These are phyloP conservation scores for Xylariaceae sp. DNA, from an alignment of 2,329 filamentous ascomycete species.

Conservation along the genomic window DNA sequence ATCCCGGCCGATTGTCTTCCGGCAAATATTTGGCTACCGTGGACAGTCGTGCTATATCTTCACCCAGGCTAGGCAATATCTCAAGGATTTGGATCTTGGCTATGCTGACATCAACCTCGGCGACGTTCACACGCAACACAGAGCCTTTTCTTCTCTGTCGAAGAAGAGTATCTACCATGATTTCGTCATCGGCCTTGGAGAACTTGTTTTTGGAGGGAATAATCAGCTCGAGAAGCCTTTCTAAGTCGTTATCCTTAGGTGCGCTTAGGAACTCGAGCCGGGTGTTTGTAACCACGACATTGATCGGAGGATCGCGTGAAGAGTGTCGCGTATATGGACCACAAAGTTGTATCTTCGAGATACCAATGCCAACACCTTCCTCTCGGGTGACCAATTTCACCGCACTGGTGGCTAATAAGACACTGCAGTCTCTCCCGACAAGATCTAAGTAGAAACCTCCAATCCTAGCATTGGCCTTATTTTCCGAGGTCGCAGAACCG, in stretches of 20 bases:
- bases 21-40: slow-evolving; percentile 92
- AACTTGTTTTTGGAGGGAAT: slow-evolving; percentile 91
- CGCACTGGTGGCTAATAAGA: slow-evolving; percentile 72
- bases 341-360: slow-evolving; percentile 70
- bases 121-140: slow-evolving; percentile 68
- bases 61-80: slow-evolving; percentile 65
- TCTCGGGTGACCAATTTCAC: slow-evolving; percentile 76
- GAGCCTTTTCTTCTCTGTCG: slow-evolving; percentile 83
- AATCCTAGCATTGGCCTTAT: slow-evolving; percentile 73
- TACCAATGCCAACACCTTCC: slow-evolving; percentile 66
- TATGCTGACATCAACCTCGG: slow-evolving; percentile 59
- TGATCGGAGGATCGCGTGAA: slow-evolving; percentile 55
- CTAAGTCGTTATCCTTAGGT: slow-evolving; percentile 76
- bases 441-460: slow-evolving; percentile 73
- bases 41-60: slow-evolving; percentile 77
- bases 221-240: slow-evolving; percentile 77
- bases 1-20: slow-evolving; percentile 87
- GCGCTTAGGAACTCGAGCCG: slow-evolving; percentile 67
- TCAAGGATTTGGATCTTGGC: slow-evolving; percentile 61
- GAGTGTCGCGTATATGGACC: slow-evolving; percentile 62
- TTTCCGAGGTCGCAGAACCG: slow-evolving; percentile 43
- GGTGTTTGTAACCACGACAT: slow-evolving; percentile 60
- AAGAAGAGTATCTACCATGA: slow-evolving; percentile 87
- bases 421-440: slow-evolving; percentile 70
- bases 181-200: slow-evolving; percentile 80